A percentile compares a stretch with the other conserved stretches of the same genome.
These are phyloP conservation scores for Chlamydomonas schloesseri DNA, from an alignment of 139 green algal species.

Conservation along the genomic window DNA sequence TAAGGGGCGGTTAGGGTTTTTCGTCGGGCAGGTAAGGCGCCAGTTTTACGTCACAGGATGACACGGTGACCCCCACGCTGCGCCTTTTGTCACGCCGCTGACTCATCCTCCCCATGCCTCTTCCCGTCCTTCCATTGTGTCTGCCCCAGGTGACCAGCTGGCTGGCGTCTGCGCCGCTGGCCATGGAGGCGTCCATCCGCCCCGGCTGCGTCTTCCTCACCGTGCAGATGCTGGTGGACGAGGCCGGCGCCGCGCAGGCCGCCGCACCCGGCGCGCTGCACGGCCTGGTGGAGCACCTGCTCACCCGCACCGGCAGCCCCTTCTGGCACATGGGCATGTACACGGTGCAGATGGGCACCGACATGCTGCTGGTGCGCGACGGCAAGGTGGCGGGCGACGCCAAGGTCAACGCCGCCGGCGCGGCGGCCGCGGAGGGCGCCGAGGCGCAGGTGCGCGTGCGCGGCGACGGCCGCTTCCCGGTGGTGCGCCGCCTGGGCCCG, in stretches of 20 bases:
- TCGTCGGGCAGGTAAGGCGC: no score
- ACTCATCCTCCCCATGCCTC: no score
- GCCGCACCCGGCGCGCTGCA: conserved; percentile 37
- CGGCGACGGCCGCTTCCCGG: conserved; percentile 7
- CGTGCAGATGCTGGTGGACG: conserved; percentile 64
- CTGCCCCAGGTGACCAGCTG: conserved; percentile 48
- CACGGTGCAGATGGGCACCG: conserved; percentile 58
- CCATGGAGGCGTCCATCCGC: conserved; percentile 79
- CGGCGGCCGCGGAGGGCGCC: not conserved
- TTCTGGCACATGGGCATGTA: conserved; percentile 68
- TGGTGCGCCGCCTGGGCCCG: conserved; percentile 25
- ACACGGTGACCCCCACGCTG: no score
- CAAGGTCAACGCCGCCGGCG: not conserved
- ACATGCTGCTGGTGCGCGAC: conserved; percentile 38
- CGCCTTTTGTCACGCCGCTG: no score
- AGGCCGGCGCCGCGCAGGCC: not conserved
- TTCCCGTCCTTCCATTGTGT: no score
- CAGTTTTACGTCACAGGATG: no score
- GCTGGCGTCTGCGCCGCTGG: conserved; percentile 56
- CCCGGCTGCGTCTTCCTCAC: conserved; percentile 87
- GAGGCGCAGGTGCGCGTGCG: not conserved
- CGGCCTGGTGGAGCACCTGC: conserved; percentile 57
- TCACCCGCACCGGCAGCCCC: conserved; percentile 40
- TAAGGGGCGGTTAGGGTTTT: no score
- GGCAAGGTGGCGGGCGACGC: not conserved